Conservation (phyloP, 345 rosid species). For the Populus ilicifolia region DNA sequence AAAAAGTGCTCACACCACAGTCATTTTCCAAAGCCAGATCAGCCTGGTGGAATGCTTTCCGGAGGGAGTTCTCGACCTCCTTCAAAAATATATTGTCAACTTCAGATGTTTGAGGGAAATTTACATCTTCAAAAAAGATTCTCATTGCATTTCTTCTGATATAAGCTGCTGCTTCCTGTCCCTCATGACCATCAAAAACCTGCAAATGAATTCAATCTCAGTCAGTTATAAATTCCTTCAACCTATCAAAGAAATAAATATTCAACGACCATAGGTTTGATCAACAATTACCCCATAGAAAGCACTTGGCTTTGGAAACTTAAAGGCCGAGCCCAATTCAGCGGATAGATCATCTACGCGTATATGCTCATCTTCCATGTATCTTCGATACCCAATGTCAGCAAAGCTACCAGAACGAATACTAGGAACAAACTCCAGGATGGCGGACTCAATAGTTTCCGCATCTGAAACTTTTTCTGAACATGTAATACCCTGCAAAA, state of each 20-base stretch:
- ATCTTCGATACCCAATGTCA: constrained; percentile 51
- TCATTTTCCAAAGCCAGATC: constrained; percentile 71
- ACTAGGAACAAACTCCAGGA: constrained; percentile 43
- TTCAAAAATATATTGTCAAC: constrained; percentile 42
- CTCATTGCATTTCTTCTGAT: constrained; percentile 42
- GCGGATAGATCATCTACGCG: constrained; percentile 51
- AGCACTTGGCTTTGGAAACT: constrained; percentile 57
- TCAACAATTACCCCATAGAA: constrained; percentile 52
- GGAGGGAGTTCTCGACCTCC: constrained; percentile 53
- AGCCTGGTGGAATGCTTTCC: constrained; percentile 59
- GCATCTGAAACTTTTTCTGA: constrained; percentile 28
- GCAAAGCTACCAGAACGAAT: constrained; percentile 64
- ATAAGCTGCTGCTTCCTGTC: constrained; percentile 76
- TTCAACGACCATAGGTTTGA: constrained; percentile 1
- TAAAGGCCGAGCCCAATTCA: constrained; percentile 39
- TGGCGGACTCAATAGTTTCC: constrained; percentile 21
- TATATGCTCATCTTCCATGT: constrained; percentile 72
- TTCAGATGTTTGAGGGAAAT: constrained; percentile 53
- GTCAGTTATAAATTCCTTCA: constrained; percentile 1
- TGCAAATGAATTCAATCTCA: constrained; percentile 10
- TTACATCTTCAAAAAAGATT: constrained; percentile 51
- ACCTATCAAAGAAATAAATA: neutral
- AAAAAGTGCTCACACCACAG: constrained; percentile 49
- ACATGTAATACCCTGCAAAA: constrained; percentile 40
- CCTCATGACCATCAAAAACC: constrained; percentile 96